phyloP scores from a whole-genome alignment of 805 yeast genomes.

The Peterozyma toletana region DNA sequence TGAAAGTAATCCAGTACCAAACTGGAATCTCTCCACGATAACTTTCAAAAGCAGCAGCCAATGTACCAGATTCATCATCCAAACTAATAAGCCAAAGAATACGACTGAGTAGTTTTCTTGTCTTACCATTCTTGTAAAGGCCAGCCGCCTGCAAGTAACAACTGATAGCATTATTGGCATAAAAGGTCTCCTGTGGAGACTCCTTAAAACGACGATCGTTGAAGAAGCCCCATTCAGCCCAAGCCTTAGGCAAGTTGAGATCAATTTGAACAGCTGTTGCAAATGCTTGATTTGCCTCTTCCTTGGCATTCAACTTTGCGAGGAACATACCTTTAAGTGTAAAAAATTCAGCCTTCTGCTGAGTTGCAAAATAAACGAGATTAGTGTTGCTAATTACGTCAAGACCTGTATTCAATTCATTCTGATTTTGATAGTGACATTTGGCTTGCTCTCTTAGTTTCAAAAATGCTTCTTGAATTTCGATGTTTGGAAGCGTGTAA shows the following conservation, averaged over 20 bases:
- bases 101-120: constrained; percentile 80
- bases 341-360: constrained; percentile 96
- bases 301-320: constrained; percentile 82
- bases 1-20: constrained; percentile 98
- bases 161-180: constrained; percentile 89
- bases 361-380: constrained; percentile 91
- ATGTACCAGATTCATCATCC: constrained; percentile 77
- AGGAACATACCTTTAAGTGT: constrained; percentile 97
- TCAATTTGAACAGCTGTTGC: constrained; percentile 98
- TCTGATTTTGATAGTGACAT: constrained; percentile 89
- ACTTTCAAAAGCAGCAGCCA: constrained; percentile 82
- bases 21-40: constrained; percentile 96
- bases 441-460: constrained; percentile 96
- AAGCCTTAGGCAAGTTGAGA: constrained; percentile 88
- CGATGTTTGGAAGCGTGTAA: constrained; percentile 93
- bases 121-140: constrained; percentile 84
- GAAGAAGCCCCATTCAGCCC: constrained; percentile 99
- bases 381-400: constrained; percentile 97
- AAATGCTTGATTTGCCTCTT: constrained; percentile 96
- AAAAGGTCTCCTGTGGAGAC: constrained; percentile 69
- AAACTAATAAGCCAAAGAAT: constrained; percentile 89
- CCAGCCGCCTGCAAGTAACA: constrained; percentile 98
- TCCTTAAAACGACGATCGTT: constrained; percentile 85
- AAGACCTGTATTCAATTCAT: constrained; percentile 87
- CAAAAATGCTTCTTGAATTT: constrained; percentile 95